phyloP scores from a whole-genome alignment of 1,284 basidiomycete genomes.

The Somion occarium region DNA sequence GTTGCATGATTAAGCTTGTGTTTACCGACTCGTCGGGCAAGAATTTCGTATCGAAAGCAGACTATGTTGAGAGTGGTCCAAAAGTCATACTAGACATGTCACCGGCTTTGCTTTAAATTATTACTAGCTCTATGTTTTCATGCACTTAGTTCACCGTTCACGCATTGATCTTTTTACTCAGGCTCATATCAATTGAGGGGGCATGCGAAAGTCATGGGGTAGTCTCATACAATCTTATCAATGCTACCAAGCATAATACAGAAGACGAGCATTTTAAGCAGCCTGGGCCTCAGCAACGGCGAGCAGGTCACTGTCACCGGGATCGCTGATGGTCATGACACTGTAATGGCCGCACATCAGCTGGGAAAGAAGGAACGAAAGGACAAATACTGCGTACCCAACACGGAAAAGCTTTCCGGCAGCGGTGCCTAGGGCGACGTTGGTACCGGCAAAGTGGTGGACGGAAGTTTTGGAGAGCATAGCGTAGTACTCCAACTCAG shows the following conservation, averaged over 20 bases:
- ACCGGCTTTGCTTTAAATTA: conserved; percentile 54
- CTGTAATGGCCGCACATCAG: conserved; percentile 32
- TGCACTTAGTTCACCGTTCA: conserved; percentile 10
- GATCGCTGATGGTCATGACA: conserved; percentile 97
- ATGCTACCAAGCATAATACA: neutral
- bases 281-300: conserved; percentile 62
- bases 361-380: neutral
- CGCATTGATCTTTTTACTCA: conserved; percentile 7
- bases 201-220: conserved; percentile 2
- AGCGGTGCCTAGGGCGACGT: conserved; percentile 97
- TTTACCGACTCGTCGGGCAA: conserved; percentile 63
- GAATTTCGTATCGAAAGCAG: conserved; percentile 72
- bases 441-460: conserved; percentile 96
- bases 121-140: too few relatives aligned
- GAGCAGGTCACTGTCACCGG: conserved; percentile 95
- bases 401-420: conserved; percentile 99
- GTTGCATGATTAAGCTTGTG: too few relatives aligned
- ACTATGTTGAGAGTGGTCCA: conserved; percentile 70
- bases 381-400: conserved; percentile 83
- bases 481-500: conserved; percentile 99
- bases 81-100: conserved; percentile 70
- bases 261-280: conserved; percentile 31
- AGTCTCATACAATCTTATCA: conserved; percentile 6
- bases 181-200: neutral
- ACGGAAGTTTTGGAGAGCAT: conserved; percentile 98